Percentiles rank a stretch among this genome's conserved stretches.
Conservation (phyloP, 495 filamentous ascomycete species). For the Penicillium riverlandense region DNA sequence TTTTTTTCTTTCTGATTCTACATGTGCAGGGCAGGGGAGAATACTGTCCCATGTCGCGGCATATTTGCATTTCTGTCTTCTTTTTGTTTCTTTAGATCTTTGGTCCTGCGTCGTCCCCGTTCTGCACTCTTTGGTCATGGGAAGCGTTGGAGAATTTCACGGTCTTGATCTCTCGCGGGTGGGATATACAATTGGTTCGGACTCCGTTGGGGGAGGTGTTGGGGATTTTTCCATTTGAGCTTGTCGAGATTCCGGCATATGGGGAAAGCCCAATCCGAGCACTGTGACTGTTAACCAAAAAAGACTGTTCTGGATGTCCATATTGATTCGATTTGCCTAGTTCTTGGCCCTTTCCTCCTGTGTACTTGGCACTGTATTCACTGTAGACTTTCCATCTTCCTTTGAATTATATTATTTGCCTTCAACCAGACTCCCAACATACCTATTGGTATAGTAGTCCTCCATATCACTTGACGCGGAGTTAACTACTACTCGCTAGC, state of each 20-base stretch:
- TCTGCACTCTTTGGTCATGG: constrained; percentile 36
- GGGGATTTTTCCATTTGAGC: constrained; percentile 38
- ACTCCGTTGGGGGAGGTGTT: constrained; percentile 37
- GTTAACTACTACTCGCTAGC: too few relatives aligned
- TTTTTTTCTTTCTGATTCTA: constrained; percentile 25
- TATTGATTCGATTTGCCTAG: constrained; percentile 13
- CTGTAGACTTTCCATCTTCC: too few relatives aligned
- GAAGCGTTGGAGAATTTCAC: constrained; percentile 40
- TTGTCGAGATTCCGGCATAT: constrained; percentile 15
- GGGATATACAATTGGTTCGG: constrained; percentile 39
- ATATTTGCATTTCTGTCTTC: constrained; percentile 23
- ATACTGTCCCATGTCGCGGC: background rate
- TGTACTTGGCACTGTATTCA: constrained; percentile 2
- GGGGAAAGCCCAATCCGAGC: too few relatives aligned
- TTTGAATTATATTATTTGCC: too few relatives aligned
- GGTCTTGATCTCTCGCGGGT: constrained; percentile 41
- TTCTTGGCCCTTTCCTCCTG: background rate
- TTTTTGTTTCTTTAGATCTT: constrained; percentile 42
- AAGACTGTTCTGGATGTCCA: constrained; percentile 32
- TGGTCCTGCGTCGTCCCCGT: constrained; percentile 22
- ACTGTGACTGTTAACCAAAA: constrained; percentile 11
- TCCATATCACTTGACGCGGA: too few relatives aligned
- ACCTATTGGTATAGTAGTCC: too few relatives aligned
- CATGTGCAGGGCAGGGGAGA: too few relatives aligned
- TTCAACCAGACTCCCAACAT: too few relatives aligned